phyloP scores from a whole-genome alignment of 2,329 filamentous ascomycete species.

The Fusarium domesticum region DNA sequence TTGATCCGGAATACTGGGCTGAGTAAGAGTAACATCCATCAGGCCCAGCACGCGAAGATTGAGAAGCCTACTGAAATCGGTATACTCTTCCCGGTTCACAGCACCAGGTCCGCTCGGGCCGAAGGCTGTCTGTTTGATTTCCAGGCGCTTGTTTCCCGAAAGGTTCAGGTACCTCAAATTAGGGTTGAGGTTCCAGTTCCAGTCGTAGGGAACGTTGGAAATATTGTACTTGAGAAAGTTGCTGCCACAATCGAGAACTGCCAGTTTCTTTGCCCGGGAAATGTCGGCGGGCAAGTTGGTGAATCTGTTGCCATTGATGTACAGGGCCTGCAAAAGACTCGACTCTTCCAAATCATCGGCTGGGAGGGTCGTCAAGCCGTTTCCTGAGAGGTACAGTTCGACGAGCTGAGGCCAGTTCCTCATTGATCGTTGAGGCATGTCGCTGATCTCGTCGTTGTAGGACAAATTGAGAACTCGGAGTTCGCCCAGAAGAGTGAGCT shows the following conservation, averaged over 20 bases:
- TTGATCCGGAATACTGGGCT: conserved; percentile 89
- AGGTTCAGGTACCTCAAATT: conserved; percentile 93
- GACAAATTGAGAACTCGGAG: conserved; percentile 87
- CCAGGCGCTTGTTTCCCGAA: conserved; percentile 92
- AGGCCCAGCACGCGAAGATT: conserved; percentile 86
- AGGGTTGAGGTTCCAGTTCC: conserved; percentile 99
- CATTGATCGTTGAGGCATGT: conserved; percentile 85
- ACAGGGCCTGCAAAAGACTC: conserved; percentile 80
- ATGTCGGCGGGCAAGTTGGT: conserved; percentile 94
- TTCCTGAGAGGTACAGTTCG: conserved; percentile 92
- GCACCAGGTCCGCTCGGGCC: conserved; percentile 48
- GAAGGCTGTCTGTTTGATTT: conserved; percentile 68
- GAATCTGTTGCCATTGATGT: conserved; percentile 98
- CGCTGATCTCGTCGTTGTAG: conserved; percentile 84
- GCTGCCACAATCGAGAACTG: conserved; percentile 90
- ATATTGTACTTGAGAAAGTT: conserved; percentile 98
- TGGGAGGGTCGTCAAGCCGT: conserved; percentile 85
- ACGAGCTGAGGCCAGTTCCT: conserved; percentile 85
- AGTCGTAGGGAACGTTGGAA: conserved; percentile 97
- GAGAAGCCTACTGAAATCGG: conserved; percentile 81
- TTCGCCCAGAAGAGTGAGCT: conserved; percentile 78
- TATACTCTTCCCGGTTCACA: conserved; percentile 64
- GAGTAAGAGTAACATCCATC: conserved; percentile 97
- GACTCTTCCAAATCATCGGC: conserved; percentile 92
- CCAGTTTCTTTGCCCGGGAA: conserved; percentile 86